Base-by-base conservation (phyloP, 805 yeast species). In the Yarrowia osloensis region DNA sequence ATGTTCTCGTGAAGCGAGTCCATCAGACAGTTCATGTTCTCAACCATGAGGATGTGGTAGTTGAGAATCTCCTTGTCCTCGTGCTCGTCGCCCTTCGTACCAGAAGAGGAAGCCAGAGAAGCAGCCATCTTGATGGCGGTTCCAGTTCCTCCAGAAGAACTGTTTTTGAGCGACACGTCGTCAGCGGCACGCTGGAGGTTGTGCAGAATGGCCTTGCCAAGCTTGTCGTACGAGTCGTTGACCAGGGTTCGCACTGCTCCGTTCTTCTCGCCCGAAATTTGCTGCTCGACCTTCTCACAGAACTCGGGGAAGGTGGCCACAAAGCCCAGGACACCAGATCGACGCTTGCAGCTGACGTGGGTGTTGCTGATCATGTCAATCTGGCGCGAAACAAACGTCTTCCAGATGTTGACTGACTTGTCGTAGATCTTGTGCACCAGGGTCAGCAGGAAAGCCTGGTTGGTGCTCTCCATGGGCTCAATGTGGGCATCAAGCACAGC, bases 371-470 rank as follows among this genome's bases (percentile, higher is more conserved):
- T 79, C 17, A 73, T 70, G 33, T 80, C 77, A 6, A 84, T 76
- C 74, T 89, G 91, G n/a, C 77, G 77, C 19, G 82, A 84, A 26
- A 88, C 76, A 69, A 84, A 85, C 69, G 83, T 84, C 21, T 77
- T 77, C 96, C 96, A 91, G 19, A 80, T 78, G 39, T 76, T 76
- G 46, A 77, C 77, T 50, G 86, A 78, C 73, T 83, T 84, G 31
- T 85, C 85, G n/a, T 79, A 77, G 5, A 86, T 70, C 68, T 84
- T 85, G 35, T 79, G 80, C 69, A 88, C 78, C 65, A 82, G 79
- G 44, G 82, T 80, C 68, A 84, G 78, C 22, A 83, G 77, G 71
- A 82, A 90, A 70, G 90, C 97, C 73, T 88, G 92, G 73, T 85
- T 84, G 1, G 88, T 79, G 21, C 80, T 73, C 12, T 71, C 73